Evolutionary conservation across 345 rosid species (phyloP), one percentile per base, ranked within the genome.

Genomic region (Brassica nigra): DNA sequence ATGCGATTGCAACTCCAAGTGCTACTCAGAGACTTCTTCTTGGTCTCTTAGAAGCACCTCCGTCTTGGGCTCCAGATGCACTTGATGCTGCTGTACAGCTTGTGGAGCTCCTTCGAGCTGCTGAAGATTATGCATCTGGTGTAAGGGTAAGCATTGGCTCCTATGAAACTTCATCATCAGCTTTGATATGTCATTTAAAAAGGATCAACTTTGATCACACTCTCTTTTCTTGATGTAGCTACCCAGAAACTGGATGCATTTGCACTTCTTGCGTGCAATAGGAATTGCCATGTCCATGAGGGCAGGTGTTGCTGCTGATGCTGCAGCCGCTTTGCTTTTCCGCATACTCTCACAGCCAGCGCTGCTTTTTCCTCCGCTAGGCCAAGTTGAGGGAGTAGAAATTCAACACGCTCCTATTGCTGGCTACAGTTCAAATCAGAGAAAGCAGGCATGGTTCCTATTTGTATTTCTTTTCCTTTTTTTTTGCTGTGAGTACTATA

Each of bases 11-110:
- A 74, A 95, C 97, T 75, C 99, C 99, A 71, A 95, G 99, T 86
- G 97, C 99, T 76, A 95, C 99, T 62, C 99, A 91, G 77, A 83
- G 99, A 76, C 94, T 95, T 78, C 99, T 95, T 77, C 87, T 95
- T 83, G 99, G 99, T 85, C 97, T 95, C 72, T 83, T 95, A 36
- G 99, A 95, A 87, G 99, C 99, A 63, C 99, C 97, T 0, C 99
- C 99, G 8, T 95, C 99, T 3, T 95, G 99, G 99, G 99, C 99
- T 57, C 97, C 99, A 2, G 99, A 95, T 87, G 99, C 99, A 63
- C 97, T 95, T 69, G 99, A 95, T 90, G 99, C 99, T 75, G 97
- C 99, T 66, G 99, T 95, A 36, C 99, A 95, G 86, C 99, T 95
- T 71, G 97, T 95, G 82, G 99, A 95, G 84, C 97, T 95, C 64